phyloP scores from a whole-genome alignment of 371 early-diverging fungal species.

The Mortierella sp. region DNA sequence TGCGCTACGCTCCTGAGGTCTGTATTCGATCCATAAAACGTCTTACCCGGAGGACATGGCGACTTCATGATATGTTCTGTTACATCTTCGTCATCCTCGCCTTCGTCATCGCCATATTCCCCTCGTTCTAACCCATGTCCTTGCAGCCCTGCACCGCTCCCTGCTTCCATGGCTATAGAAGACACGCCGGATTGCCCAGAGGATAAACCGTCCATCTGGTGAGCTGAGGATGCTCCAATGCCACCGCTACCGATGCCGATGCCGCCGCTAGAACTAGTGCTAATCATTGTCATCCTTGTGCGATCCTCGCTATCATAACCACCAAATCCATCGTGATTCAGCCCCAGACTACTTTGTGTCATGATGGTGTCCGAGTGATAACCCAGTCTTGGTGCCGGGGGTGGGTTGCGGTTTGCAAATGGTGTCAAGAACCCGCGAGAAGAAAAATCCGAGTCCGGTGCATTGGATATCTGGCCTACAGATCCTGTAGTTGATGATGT shows the following conservation, averaged over 20 bases:
- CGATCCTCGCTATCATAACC: conserved; percentile 33
- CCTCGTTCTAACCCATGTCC: neutral
- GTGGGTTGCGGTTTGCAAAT: conserved; percentile 30
- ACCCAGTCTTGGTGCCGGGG: conserved; percentile 46
- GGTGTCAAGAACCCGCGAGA: conserved; percentile 30
- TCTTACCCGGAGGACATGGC: conserved; percentile 45
- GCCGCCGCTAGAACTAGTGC: neutral
- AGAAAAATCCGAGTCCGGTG: conserved; percentile 10
- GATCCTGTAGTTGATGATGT: neutral
- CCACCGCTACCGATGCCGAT: neutral
- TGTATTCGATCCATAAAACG: conserved; percentile 24
- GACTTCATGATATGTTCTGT: conserved; percentile 29
- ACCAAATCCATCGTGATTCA: conserved; percentile 49
- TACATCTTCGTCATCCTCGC: conserved; percentile 32
- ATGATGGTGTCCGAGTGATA: conserved; percentile 50
- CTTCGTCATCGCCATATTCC: conserved; percentile 13
- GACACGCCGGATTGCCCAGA: neutral
- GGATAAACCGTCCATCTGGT: neutral
- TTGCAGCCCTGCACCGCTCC: neutral
- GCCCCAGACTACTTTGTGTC: conserved; percentile 51
- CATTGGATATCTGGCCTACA: neutral
- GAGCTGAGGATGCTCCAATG: neutral
- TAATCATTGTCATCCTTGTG: conserved; percentile 25
- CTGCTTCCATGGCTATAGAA: neutral
- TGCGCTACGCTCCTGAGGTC: conserved; percentile 32